Percentiles rank a stretch among this genome's conserved stretches.
Conservation (phyloP, 805 yeast genomes). For the Torulaspora indica region DNA sequence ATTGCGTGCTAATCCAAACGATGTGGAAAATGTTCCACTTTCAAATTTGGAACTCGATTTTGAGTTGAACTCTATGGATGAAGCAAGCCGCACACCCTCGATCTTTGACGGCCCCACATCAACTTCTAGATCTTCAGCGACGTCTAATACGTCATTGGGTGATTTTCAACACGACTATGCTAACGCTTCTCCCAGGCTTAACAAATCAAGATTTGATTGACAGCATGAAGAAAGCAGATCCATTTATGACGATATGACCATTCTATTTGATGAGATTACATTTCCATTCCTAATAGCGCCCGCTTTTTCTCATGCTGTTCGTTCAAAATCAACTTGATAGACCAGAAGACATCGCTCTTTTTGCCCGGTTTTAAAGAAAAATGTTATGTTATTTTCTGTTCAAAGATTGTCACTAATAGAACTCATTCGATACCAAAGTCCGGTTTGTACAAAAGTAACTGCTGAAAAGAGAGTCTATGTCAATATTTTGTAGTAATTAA, state of each 20-base stretch:
- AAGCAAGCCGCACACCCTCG: slow-evolving; percentile 25
- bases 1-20: slow-evolving; percentile 26
- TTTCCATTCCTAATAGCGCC: not conserved
- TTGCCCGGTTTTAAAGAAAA: not conserved
- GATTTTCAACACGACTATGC: slow-evolving; percentile 14
- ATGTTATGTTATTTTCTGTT: not conserved
- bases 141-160: slow-evolving; percentile 36
- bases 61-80: slow-evolving; percentile 28
- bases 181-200: slow-evolving; percentile 20
- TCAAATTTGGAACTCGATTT: slow-evolving; percentile 22
- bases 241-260: slow-evolving; percentile 6
- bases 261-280: slow-evolving; percentile 1
- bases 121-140: slow-evolving; percentile 33
- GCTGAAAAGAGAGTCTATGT: not conserved
- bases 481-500: slow-evolving; percentile 2
- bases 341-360: not conserved
- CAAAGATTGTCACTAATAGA: not conserved
- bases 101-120: slow-evolving; percentile 35
- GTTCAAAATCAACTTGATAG: slow-evolving; percentile 1
- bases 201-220: slow-evolving; percentile 24
- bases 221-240: not conserved
- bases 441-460: not conserved
- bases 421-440: not conserved
- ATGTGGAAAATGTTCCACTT: slow-evolving; percentile 35
- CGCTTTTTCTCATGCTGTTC: not conserved